These are phyloP conservation scores for Physcomitrium patens DNA, from an alignment of 225 moss, liverwort and hornwort species.

Conservation along the genomic window DNA sequence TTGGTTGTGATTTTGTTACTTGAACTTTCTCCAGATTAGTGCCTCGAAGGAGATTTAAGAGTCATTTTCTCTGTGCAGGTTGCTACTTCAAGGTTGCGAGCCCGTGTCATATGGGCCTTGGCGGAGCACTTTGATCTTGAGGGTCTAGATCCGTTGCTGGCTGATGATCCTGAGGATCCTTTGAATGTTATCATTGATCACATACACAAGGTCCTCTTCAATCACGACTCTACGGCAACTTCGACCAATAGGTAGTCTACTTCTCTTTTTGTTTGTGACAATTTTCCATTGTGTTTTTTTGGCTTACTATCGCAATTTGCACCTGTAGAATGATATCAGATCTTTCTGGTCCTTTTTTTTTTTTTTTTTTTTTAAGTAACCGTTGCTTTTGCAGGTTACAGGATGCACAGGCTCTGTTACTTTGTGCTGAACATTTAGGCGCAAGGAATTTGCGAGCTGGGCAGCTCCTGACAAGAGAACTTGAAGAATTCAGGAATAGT, in stretches of 20 bases:
- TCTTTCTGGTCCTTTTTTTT: constrained; percentile 15
- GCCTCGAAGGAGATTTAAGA: constrained; percentile 10
- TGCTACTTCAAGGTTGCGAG: constrained; percentile 79
- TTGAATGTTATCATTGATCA: constrained; percentile 89
- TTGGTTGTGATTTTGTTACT: neutral
- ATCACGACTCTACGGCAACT: constrained; percentile 70
- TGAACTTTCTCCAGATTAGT: neutral
- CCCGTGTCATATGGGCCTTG: constrained; percentile 90
- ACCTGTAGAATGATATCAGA: constrained; percentile 19
- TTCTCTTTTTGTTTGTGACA: constrained; percentile 17
- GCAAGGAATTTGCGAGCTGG: constrained; percentile 89
- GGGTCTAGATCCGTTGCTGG: constrained; percentile 92
- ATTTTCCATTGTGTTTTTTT: constrained; percentile 17
- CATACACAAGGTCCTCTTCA: constrained; percentile 88
- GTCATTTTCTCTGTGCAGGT: constrained; percentile 54
- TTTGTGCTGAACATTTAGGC: constrained; percentile 93
- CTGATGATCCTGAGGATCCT: constrained; percentile 98
- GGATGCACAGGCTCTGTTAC: constrained; percentile 92
- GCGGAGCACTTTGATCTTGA: constrained; percentile 99
- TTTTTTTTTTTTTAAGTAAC: constrained; percentile 18
- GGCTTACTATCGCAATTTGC: constrained; percentile 14
- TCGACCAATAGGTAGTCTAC: constrained; percentile 71
- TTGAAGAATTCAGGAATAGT: constrained; percentile 89
- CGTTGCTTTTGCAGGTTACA: constrained; percentile 70
- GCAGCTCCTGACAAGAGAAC: constrained; percentile 85